phyloP scores from a whole-genome alignment of 2,329 filamentous ascomycete genomes.

The Phaeosphaeriaceae sp. region DNA sequence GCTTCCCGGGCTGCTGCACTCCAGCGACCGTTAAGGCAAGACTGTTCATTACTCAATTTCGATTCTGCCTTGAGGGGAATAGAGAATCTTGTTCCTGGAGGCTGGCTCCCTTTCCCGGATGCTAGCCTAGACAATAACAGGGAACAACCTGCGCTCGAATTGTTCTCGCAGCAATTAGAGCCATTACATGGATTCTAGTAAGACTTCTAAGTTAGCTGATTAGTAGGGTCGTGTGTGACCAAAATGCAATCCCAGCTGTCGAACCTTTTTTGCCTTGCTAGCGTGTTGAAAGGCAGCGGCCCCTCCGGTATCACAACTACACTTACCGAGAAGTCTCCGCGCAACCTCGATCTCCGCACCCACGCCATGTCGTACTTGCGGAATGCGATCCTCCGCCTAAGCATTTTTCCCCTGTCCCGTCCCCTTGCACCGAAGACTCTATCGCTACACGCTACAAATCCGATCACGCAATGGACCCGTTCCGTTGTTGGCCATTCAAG shows the following conservation, averaged over 20 bases:
- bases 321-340: not conserved
- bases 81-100: not conserved
- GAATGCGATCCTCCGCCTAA: not conserved
- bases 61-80: not conserved
- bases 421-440: not conserved
- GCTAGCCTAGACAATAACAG: too few species aligned
- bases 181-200: too few species aligned
- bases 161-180: too few species aligned
- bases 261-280: too few species aligned
- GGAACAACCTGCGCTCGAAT: too few species aligned
- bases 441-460: not conserved
- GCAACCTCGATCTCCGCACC: not conserved
- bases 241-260: too few species aligned
- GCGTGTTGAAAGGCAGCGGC: too few species aligned
- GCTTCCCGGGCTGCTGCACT: not conserved
- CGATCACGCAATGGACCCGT: slow-evolving; percentile 9
- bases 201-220: too few species aligned
- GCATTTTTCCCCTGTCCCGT: not conserved
- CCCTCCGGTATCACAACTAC: not conserved
- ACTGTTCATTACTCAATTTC: not conserved
- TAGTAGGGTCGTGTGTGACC: too few species aligned
- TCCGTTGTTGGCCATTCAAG: slow-evolving; percentile 8
- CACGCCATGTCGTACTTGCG: not conserved
- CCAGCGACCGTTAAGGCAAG: not conserved
- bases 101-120: not conserved